Percentiles rank a stretch among this genome's conserved stretches.
phyloP scores from a whole-genome alignment of 164 flowering plant genomes.

The Cinnamomum chago region DNA sequence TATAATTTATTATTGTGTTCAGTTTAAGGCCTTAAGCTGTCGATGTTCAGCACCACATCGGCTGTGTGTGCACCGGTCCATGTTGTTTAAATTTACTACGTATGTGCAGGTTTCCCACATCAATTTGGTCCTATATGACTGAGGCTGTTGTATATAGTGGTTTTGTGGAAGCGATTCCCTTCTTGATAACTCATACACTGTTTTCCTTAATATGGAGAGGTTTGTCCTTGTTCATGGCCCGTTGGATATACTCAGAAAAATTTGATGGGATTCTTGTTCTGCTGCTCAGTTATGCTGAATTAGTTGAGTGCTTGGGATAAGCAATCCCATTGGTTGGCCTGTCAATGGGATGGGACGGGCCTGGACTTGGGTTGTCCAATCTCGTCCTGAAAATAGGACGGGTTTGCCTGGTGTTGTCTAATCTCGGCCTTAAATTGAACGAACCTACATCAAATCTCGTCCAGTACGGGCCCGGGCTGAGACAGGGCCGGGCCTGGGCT shows the following conservation, averaged over 20 bases:
- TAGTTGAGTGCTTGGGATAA: neutral
- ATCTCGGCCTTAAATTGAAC: no score
- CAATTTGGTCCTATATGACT: neutral
- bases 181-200: neutral
- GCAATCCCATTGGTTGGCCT: neutral
- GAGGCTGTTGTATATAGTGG: neutral
- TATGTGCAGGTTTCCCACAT: neutral
- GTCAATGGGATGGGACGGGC: no score
- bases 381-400: no score
- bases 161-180: neutral
- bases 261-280: neutral
- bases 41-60: neutral
- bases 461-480: no score
- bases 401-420: no score
- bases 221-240: neutral
- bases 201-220: no score
- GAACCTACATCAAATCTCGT: no score
- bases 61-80: neutral
- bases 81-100: neutral
- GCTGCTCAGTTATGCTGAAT: neutral
- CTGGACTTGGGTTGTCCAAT: no score
- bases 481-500: no score
- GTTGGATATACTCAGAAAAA: neutral
- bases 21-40: neutral
- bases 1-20: neutral